Evolutionary conservation across 1,284 basidiomycete genomes (phyloP).

Genomic region (Apiotrichum domesticum): DNA sequence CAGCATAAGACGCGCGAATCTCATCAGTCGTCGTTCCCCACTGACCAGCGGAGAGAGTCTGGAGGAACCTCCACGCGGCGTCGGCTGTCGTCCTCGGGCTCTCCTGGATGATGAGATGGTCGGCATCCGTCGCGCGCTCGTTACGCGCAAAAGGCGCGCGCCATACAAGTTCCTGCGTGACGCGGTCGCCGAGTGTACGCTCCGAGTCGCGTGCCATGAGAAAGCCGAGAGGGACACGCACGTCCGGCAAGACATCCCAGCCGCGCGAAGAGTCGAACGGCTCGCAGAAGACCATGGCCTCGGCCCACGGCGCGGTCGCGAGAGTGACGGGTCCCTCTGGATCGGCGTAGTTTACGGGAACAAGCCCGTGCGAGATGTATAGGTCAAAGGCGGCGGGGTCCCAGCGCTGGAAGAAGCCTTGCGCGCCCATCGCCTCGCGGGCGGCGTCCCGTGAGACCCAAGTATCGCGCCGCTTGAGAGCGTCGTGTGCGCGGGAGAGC

Average conservation of each 20-base stretch:
- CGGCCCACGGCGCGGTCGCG: conserved; percentile 25
- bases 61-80: conserved; percentile 26
- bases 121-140: conserved; percentile 26
- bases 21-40: conserved; percentile 3
- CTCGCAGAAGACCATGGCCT: conserved; percentile 26
- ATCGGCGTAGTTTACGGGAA: conserved; percentile 28
- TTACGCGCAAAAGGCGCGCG: conserved; percentile 24
- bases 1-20: conserved; percentile 1
- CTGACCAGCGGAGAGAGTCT: conserved; percentile 9
- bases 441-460: conserved; percentile 5
- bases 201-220: conserved; percentile 22
- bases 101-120: conserved; percentile 39
- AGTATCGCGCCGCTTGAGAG: conserved; percentile 10
- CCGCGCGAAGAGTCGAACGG: conserved; percentile 28
- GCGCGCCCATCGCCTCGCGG: neutral
- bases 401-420: conserved; percentile 5
- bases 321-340: conserved; percentile 26
- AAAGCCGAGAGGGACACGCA: conserved; percentile 31
- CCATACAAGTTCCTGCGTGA: conserved; percentile 28
- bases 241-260: conserved; percentile 22
- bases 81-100: conserved; percentile 29
- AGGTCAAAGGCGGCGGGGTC: conserved; percentile 33
- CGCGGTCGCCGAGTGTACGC: conserved; percentile 20
- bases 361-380: conserved; percentile 64
- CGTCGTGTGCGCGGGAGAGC: conserved; percentile 2